Conservation (phyloP, 139 green algal species). For the Tetraselmis striata region DNA sequence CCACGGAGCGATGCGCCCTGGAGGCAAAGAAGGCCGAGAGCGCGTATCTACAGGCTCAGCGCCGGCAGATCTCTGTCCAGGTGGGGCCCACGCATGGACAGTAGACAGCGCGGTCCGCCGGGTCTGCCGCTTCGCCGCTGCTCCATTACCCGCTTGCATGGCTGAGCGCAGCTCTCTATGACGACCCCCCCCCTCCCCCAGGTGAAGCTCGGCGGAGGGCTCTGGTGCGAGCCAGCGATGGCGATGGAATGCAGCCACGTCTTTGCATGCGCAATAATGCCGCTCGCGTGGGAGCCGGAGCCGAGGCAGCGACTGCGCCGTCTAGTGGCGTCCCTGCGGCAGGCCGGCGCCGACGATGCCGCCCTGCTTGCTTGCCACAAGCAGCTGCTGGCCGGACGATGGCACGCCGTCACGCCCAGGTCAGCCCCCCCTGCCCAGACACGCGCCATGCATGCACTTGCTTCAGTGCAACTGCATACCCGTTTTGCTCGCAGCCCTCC, state of each 20-base stretch:
- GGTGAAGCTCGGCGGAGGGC: neutral
- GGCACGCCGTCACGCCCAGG: neutral
- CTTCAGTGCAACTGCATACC: too few relatives aligned
- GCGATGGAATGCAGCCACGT: neutral
- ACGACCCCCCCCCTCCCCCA: neutral
- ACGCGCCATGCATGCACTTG: too few relatives aligned
- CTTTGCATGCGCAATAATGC: neutral
- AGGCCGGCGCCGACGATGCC: neutral
- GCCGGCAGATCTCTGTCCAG: neutral
- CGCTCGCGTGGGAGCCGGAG: neutral
- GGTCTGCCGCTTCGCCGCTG: too few relatives aligned
- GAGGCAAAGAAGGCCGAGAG: neutral
- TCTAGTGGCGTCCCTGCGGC: neutral
- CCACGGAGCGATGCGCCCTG: neutral
- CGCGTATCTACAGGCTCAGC: neutral
- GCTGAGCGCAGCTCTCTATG: neutral
- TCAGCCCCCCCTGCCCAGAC: too few relatives aligned
- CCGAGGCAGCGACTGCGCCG: neutral
- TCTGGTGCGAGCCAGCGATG: neutral
- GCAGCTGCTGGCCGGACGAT: neutral
- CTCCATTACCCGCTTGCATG: neutral
- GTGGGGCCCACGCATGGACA: too few relatives aligned
- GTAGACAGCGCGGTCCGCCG: too few relatives aligned
- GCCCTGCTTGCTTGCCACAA: neutral
- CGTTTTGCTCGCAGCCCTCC: too few relatives aligned